Evolutionary conservation across 2,329 filamentous ascomycete species (phyloP), one percentile per base, ranked within the genome.

Genomic region (Coccinonectria pachysandricola): DNA sequence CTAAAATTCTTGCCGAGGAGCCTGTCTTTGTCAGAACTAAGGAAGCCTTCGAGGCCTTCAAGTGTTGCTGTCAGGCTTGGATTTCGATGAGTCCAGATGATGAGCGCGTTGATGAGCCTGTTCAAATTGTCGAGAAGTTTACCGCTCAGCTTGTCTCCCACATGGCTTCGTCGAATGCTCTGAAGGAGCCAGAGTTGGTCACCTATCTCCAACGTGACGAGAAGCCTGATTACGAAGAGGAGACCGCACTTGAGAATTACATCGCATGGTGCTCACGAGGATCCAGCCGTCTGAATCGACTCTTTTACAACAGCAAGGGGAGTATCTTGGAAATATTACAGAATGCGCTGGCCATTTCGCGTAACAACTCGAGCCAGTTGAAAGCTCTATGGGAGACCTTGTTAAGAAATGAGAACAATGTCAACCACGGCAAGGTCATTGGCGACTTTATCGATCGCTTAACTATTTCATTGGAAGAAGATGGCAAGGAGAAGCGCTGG

Each of bases 11-110:
- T 12, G n/a, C n/a, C n/a, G n/a, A n/a, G n/a, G n/a, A n/a, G n/a
- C n/a, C n/a, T n/a, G n/a, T n/a, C n/a, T n/a, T n/a, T n/a, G n/a
- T n/a, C n/a, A n/a, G n/a, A n/a, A n/a, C n/a, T n/a, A n/a, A n/a
- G n/a, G 54, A 59, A 23, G 51, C 56, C 1, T 57, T 55, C 10
- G 56, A 62, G 23, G 59, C 57, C 1, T 54, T 62, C 31, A 55
- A 54, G 19, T 62, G 54, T 35, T 50, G 52, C 24, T 56, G 48
- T 11, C 42, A 49, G 12, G 40, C 51, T 7, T 63, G 60, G 59
- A 30, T 57, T 4, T 43, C 49, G 0, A 46, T 60, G 43, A 50
- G 45, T 6, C 58, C 56, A 1, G 53, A 62, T 32, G 52, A 49
- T 3, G 33, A 39, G 13, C 34, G 41, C 6, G 36, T 46, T 11